phyloP scores from a whole-genome alignment of 441 rosid genomes.

The Melastoma candidum region DNA sequence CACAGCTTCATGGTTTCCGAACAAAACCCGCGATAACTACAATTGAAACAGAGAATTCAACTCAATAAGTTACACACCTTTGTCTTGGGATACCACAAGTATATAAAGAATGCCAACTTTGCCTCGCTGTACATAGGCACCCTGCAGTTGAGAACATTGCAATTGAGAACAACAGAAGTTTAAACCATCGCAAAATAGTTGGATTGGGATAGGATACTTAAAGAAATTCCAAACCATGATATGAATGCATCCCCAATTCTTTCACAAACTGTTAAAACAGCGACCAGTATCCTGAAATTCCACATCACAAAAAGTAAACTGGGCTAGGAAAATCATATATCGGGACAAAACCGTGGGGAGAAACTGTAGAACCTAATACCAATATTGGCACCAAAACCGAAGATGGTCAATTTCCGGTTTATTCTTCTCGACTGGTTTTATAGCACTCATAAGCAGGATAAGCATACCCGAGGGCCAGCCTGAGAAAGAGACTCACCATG shows the following conservation, averaged over 20 bases:
- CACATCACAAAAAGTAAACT: slow-evolving; percentile 9
- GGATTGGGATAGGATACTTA: slow-evolving; percentile 5
- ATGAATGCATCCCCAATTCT: slow-evolving; percentile 70
- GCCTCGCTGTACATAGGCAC: slow-evolving; percentile 85
- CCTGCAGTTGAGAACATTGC: slow-evolving; percentile 31
- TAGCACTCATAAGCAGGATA: slow-evolving; percentile 97
- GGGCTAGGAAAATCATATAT: background rate
- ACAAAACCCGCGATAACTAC: too few species aligned
- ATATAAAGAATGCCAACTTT: slow-evolving; percentile 59
- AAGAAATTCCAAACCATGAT: slow-evolving; percentile 42
- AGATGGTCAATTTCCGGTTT: slow-evolving; percentile 94
- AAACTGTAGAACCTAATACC: slow-evolving; percentile 32
- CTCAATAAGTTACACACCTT: slow-evolving; percentile 27
- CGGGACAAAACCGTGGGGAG: background rate
- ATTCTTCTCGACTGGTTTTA: slow-evolving; percentile 83
- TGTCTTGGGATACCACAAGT: slow-evolving; percentile 73
- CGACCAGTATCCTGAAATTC: slow-evolving; percentile 80
- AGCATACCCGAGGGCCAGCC: slow-evolving; percentile 87
- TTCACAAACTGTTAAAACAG: slow-evolving; percentile 64
- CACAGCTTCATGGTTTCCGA: too few species aligned
- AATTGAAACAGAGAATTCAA: too few species aligned
- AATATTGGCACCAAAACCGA: slow-evolving; percentile 97
- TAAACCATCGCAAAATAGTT: background rate
- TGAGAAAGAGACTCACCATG: slow-evolving; percentile 21
- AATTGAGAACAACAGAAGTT: slow-evolving; percentile 10